These are phyloP conservation scores for Termitomyces sp. DNA, from an alignment of 768 basidiomycete genomes.

Conservation along the genomic window DNA sequence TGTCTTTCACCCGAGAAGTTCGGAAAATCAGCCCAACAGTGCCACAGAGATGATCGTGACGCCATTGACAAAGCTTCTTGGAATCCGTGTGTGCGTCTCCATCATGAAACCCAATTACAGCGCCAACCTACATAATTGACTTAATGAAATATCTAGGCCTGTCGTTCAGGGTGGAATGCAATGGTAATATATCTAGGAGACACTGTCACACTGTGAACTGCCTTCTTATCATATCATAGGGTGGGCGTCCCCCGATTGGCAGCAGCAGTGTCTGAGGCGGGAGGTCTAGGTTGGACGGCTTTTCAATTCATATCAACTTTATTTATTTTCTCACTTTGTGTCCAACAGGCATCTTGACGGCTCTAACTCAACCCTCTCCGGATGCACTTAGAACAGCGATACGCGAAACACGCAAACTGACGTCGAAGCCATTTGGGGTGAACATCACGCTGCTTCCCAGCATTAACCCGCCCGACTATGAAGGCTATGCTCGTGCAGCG, in stretches of 20 bases:
- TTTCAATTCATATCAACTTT: background rate
- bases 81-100: slow-evolving; percentile 5
- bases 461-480: slow-evolving; percentile 89
- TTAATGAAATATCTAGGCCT: slow-evolving; percentile 38
- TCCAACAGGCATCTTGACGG: slow-evolving; percentile 70
- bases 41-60: slow-evolving; percentile 38
- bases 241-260: slow-evolving; percentile 73
- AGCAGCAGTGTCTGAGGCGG: slow-evolving; percentile 77
- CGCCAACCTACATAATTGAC: background rate
- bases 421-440: slow-evolving; percentile 75
- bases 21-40: background rate
- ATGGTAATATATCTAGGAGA: slow-evolving; percentile 43
- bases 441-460: slow-evolving; percentile 84
- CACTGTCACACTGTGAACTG: background rate
- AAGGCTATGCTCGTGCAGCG: slow-evolving; percentile 73
- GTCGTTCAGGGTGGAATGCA: slow-evolving; percentile 90
- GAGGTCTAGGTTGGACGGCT: slow-evolving; percentile 59
- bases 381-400: slow-evolving; percentile 78
- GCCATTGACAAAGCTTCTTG: slow-evolving; percentile 35
- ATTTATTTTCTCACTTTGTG: background rate
- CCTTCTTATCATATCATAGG: slow-evolving; percentile 35
- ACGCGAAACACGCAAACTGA: slow-evolving; percentile 63
- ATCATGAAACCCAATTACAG: background rate
- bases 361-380: slow-evolving; percentile 82
- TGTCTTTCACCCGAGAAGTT: background rate